A percentile compares a stretch with the other conserved stretches of the same genome.
These are phyloP conservation scores for Cadophora luteo-olivacea DNA, from an alignment of 2,329 filamentous ascomycete species.

Conservation along the genomic window DNA sequence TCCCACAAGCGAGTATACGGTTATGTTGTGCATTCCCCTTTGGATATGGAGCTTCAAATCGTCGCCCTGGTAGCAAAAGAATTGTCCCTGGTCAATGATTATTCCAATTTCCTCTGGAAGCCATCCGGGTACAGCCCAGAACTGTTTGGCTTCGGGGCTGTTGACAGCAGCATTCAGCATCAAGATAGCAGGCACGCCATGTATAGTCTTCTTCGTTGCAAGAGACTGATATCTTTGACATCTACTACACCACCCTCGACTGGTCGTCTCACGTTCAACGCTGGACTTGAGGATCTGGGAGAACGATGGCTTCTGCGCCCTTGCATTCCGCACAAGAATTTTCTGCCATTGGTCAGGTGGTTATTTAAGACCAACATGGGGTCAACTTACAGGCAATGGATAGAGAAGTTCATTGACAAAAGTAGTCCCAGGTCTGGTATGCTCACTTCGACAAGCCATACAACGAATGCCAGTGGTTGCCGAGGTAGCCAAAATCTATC, in stretches of 20 bases:
- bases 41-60: conserved; percentile 83
- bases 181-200: conserved; percentile 82
- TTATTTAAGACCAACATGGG: background rate
- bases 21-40: conserved; percentile 79
- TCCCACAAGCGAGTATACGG: conserved; percentile 90
- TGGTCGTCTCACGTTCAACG: conserved; percentile 87
- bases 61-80: conserved; percentile 93
- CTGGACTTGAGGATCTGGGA: conserved; percentile 92
- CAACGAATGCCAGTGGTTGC: conserved; percentile 80
- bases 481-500: conserved; percentile 68
- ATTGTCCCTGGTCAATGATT: conserved; percentile 87
- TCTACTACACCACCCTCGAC: conserved; percentile 89
- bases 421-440: conserved; percentile 77
- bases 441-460: conserved; percentile 86
- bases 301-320: conserved; percentile 69
- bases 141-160: conserved; percentile 73
- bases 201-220: conserved; percentile 82
- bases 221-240: conserved; percentile 92
- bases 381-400: conserved; percentile 53
- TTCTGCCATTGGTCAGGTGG: conserved; percentile 49
- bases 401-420: conserved; percentile 89
- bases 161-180: conserved; percentile 85
- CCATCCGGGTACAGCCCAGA: conserved; percentile 92
- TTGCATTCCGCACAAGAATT: conserved; percentile 54
- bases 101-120: conserved; percentile 93